Evolutionary conservation across 2,329 filamentous ascomycete species (phyloP), one percentile per base, ranked within the genome.

Genomic region (Sclerotinia minor): DNA sequence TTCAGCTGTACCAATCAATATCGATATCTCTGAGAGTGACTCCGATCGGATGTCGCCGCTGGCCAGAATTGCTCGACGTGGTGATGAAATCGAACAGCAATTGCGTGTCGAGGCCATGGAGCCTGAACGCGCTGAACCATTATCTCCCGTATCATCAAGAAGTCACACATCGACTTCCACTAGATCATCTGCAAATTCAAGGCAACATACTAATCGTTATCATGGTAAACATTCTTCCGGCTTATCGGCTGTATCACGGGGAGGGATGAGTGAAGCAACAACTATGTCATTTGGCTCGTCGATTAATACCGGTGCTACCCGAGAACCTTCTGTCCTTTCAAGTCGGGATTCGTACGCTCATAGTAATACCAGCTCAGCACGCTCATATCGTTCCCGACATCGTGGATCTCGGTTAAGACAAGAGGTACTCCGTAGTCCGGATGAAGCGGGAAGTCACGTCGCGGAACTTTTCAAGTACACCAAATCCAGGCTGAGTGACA

Each of bases 401-500:
- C 76, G 65, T 75, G 78, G 64, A 0, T 97, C 94, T 21, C 85
- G 89, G 29, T 80, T 97, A 59, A 87, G 92, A 38, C 89, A 96
- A 73, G 92, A 97, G 76, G 84, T 96, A 2, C 82, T 92, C 1
- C 85, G 88, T 45, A 96, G 91, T 73, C 92, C 93, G 0, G 87
- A 92, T 71, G 91, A 94, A 13, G 84, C 85, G 71, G 87, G 87
- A 50, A 64, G 49, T 69, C 54, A 67, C 32, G 83, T 89, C 5
- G 81, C 89, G 68, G 94, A 97, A 72, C 81, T 98, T 0, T 97
- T 98, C 80, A 92, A 93, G 44, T 94, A 89, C 75, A 94, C 90
- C 3, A 89, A 92, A 66, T 89, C 89, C 54, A 87, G 94, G 21
- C 82, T 98, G 8, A 90, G 87, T 70, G 92, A 97, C 71, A 87